Evolutionary conservation across 208 protist species (phyloP).

Genomic region (Phytomonas francai): DNA sequence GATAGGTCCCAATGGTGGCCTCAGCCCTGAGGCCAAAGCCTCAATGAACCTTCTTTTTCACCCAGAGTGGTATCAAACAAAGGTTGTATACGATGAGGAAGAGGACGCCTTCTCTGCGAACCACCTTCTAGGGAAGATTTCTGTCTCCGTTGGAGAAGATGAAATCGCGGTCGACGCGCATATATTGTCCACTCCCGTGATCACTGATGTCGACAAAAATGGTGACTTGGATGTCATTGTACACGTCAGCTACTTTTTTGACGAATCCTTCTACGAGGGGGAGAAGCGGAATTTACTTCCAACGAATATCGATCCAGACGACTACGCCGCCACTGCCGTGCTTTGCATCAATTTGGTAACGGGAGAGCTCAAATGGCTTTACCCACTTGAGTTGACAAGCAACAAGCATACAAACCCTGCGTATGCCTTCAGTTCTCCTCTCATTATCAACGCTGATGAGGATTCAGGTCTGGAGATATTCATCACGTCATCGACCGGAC

Average conservation of each 20-base stretch:
- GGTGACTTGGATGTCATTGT: constrained; percentile 81
- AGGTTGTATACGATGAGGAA: constrained; percentile 17
- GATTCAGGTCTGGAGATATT: constrained; percentile 48
- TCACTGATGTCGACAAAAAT: constrained; percentile 84
- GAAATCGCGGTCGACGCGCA: constrained; percentile 84
- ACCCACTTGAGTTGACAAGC: constrained; percentile 74
- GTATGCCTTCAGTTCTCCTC: constrained; percentile 70
- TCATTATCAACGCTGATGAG: constrained; percentile 71
- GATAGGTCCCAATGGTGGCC: constrained; percentile 34
- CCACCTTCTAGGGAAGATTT: constrained; percentile 12
- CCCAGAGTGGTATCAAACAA: constrained; percentile 45
- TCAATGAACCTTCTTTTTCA: constrained; percentile 73
- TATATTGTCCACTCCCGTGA: constrained; percentile 77
- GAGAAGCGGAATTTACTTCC: constrained; percentile 2
- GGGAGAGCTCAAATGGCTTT: constrained; percentile 78
- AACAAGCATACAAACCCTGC: constrained; percentile 35
- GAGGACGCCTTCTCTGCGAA: constrained; percentile 30
- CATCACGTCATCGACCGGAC: constrained; percentile 70
- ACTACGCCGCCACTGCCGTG: constrained; percentile 87
- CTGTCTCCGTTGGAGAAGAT: constrained; percentile 21
- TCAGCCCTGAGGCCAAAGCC: constrained; percentile 62
- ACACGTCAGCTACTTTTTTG: constrained; percentile 89
- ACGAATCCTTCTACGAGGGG: constrained; percentile 19
- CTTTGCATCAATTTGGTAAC: constrained; percentile 78
- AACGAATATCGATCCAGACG: constrained; percentile 36